Conservation (phyloP, 2,329 filamentous ascomycete species). For the Phaeomoniella chlamydospora region DNA sequence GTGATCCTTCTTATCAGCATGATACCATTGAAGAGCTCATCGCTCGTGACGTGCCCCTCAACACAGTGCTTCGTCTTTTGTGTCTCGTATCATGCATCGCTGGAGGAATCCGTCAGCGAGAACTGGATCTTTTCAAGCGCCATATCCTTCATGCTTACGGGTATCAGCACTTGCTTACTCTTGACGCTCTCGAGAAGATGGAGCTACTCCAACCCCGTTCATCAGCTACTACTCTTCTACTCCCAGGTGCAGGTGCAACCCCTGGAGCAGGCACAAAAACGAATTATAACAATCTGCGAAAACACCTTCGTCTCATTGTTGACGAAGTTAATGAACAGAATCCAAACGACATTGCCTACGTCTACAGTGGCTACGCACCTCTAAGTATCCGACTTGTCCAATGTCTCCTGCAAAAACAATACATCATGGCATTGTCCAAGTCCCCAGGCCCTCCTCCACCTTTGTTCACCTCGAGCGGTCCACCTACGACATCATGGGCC, state of each 20-base stretch:
- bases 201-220: constrained; percentile 68
- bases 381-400: constrained; percentile 84
- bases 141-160: constrained; percentile 86
- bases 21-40: constrained; percentile 92
- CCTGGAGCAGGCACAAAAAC: constrained; percentile 51
- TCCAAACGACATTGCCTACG: constrained; percentile 90
- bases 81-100: constrained; percentile 86
- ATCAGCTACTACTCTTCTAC: constrained; percentile 65
- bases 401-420: constrained; percentile 81
- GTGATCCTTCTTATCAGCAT: constrained; percentile 77
- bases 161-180: constrained; percentile 83
- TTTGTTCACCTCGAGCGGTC: constrained; percentile 32
- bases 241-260: constrained; percentile 41
- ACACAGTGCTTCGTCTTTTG: constrained; percentile 69
- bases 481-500: constrained; percentile 67
- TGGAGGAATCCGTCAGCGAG: constrained; percentile 74
- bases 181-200: constrained; percentile 77
- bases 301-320: constrained; percentile 74
- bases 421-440: constrained; percentile 56
- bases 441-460: constrained; percentile 36
- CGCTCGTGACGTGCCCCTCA: constrained; percentile 64
- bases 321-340: constrained; percentile 94
- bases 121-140: constrained; percentile 78
- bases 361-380: constrained; percentile 93
- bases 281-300: constrained; percentile 80